Conservation (phyloP, 495 filamentous ascomycete genomes). For the Trichoderma orchidacearum region DNA sequence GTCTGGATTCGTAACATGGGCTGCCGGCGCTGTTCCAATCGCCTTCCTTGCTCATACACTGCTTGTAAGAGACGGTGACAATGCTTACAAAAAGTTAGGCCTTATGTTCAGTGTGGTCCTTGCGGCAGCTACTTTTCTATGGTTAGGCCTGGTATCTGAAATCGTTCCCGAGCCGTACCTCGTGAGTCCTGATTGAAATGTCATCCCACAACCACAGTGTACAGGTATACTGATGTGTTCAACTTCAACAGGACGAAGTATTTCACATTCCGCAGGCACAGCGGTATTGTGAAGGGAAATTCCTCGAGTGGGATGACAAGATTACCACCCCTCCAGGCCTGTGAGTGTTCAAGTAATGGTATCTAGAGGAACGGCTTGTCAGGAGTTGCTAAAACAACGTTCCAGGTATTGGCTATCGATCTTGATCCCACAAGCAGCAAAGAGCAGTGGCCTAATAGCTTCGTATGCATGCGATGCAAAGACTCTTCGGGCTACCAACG, state of each 20-base stretch:
- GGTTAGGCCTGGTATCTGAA: constrained; percentile 24
- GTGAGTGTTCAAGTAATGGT: constrained; percentile 28
- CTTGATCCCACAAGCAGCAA: constrained; percentile 1
- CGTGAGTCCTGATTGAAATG: constrained; percentile 39
- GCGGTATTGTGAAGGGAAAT: constrained; percentile 65
- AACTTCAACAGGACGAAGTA: constrained; percentile 59
- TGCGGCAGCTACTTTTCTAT: background rate
- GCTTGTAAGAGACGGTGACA: background rate
- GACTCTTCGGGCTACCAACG: constrained; percentile 19
- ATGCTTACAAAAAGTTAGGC: background rate
- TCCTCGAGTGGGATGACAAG: constrained; percentile 79
- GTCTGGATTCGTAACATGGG: background rate
- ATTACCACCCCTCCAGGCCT: constrained; percentile 92
- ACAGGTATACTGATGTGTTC: constrained; percentile 8
- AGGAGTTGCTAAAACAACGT: no score
- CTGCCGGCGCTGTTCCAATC: background rate
- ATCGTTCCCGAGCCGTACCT: constrained; percentile 71
- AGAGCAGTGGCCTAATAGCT: background rate
- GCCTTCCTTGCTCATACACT: background rate
- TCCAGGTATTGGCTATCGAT: constrained; percentile 1
- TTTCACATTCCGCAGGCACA: constrained; percentile 93
- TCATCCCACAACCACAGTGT: background rate
- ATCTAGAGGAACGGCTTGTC: background rate
- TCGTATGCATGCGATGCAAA: background rate
- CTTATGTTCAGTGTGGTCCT: background rate